phyloP scores from a whole-genome alignment of 305 asterid species.

The Fraxinus baroniana region DNA sequence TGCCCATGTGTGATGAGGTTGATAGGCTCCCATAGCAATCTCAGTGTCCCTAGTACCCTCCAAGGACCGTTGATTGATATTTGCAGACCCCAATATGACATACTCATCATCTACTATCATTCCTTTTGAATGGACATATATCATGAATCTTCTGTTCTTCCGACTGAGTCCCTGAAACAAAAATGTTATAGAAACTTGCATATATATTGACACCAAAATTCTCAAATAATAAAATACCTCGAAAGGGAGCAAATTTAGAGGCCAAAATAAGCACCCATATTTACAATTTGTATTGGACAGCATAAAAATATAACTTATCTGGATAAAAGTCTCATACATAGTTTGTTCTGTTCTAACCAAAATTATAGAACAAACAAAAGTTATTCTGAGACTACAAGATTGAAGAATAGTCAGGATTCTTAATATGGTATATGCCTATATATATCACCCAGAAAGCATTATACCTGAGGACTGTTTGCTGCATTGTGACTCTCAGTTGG shows the following conservation, averaged over 20 bases:
- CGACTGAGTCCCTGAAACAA: slow-evolving; percentile 67
- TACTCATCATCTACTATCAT: slow-evolving; percentile 94
- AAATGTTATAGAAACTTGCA: not conserved
- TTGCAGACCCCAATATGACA: slow-evolving; percentile 85
- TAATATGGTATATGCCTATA: not conserved
- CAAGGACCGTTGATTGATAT: slow-evolving; percentile 91
- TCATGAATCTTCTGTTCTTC: slow-evolving; percentile 89
- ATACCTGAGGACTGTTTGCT: slow-evolving; percentile 85
- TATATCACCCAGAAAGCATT: not conserved
- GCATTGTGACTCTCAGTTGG: slow-evolving; percentile 40
- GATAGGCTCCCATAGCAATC: slow-evolving; percentile 99
- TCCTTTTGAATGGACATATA: slow-evolving; percentile 95
- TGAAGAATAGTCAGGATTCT: slow-evolving; percentile 1
- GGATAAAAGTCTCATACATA: not conserved
- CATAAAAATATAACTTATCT: not conserved
- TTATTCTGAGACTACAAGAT: not conserved
- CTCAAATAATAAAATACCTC: not conserved
- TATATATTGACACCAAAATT: not conserved
- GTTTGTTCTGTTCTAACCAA: not conserved
- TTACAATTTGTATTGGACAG: not conserved
- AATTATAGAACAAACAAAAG: not conserved
- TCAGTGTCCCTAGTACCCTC: slow-evolving; percentile 94
- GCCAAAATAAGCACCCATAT: not conserved
- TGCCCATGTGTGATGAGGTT: slow-evolving; percentile 90
- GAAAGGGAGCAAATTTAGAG: not conserved